These are phyloP conservation scores for Hypomontagnella submonticulosa DNA, from an alignment of 495 filamentous ascomycete species.

Conservation along the genomic window DNA sequence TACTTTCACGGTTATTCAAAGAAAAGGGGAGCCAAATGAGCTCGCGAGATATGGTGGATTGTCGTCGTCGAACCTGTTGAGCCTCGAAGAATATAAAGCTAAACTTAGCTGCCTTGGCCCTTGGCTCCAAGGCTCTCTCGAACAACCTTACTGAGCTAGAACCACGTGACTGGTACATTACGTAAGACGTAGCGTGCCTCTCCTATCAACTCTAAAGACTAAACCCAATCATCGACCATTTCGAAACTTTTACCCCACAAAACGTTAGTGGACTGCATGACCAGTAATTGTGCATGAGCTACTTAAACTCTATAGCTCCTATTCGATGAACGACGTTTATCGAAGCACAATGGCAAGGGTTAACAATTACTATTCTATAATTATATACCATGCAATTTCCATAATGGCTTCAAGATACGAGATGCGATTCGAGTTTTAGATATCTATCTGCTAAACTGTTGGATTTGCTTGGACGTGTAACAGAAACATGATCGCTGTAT, in stretches of 20 bases:
- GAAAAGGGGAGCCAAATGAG: conserved; percentile 6
- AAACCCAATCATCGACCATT: conserved; percentile 16
- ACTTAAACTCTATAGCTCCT: neutral
- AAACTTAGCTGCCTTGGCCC: conserved; percentile 29
- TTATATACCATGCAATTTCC: too few species aligned
- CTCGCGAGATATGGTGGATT: conserved; percentile 18
- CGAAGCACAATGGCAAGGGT: too few species aligned
- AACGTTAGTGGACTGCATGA: conserved; percentile 17
- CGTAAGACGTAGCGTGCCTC: conserved; percentile 9
- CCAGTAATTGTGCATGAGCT: conserved; percentile 34
- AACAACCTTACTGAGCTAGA: conserved; percentile 21
- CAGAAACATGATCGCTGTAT: conserved; percentile 9
- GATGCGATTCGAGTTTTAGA: too few species aligned
- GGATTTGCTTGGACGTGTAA: neutral
- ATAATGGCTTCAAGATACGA: conserved; percentile 12
- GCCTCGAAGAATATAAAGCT: conserved; percentile 35
- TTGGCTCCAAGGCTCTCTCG: conserved; percentile 17
- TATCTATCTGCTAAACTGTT: too few species aligned
- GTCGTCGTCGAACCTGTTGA: conserved; percentile 37
- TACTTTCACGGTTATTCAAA: neutral
- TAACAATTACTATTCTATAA: too few species aligned
- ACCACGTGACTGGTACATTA: conserved; percentile 32
- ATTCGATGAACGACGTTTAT: too few species aligned
- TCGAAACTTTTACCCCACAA: conserved; percentile 17
- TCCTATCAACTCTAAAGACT: neutral